Percentiles rank a stretch among this genome's conserved stretches.
phyloP scores from a whole-genome alignment of 495 filamentous ascomycete genomes.

The Cairneyella variabilis region DNA sequence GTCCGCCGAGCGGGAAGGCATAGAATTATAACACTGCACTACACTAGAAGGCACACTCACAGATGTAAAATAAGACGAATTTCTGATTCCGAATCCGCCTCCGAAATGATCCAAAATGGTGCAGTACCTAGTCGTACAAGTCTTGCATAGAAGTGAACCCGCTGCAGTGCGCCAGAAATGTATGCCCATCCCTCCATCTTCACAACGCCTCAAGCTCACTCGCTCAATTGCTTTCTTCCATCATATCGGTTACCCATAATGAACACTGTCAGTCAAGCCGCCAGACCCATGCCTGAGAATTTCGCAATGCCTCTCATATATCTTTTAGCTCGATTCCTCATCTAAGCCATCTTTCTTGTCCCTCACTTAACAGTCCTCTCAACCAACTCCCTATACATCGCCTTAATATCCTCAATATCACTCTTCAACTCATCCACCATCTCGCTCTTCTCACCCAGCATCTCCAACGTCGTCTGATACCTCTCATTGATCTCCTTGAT shows the following conservation, averaged over 20 bases:
- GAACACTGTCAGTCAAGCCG: neutral
- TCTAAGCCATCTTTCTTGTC: no score
- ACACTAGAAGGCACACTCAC: neutral
- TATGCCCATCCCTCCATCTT: neutral
- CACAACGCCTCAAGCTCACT: neutral
- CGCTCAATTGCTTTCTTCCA: no score
- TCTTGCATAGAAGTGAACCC: neutral
- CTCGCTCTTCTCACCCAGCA: slow-evolving; percentile 97
- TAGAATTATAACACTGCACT: slow-evolving; percentile 50
- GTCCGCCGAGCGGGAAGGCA: slow-evolving; percentile 79
- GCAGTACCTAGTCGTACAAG: neutral
- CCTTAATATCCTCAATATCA: slow-evolving; percentile 89
- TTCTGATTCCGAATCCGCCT: no score
- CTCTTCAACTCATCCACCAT: slow-evolving; percentile 82
- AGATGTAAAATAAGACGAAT: no score
- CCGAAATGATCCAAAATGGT: neutral
- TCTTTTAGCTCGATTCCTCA: no score
- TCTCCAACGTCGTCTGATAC: slow-evolving; percentile 87
- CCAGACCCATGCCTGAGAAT: neutral
- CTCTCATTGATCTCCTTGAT: slow-evolving; percentile 60
- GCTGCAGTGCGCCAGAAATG: slow-evolving; percentile 8
- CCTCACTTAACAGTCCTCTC: slow-evolving; percentile 74
- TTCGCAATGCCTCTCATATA: no score
- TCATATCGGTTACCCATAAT: no score
- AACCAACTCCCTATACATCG: slow-evolving; percentile 89